Base-by-base conservation (phyloP, 2,329 filamentous ascomycete species). In the Sphaerulina populicola region DNA sequence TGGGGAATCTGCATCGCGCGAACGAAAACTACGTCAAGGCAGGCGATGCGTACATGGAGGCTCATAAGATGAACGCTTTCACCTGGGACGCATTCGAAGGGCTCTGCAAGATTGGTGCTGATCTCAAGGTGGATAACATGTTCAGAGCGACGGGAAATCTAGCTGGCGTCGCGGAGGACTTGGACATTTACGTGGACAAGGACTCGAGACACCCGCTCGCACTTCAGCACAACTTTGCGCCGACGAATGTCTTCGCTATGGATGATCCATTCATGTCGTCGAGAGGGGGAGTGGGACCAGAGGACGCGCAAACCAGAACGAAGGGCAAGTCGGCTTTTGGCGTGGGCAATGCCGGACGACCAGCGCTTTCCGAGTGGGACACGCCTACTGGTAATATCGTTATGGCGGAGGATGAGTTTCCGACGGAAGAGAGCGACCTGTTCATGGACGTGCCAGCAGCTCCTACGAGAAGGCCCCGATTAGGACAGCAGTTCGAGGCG, bases 81-180 rank as follows among this genome's bases (percentile, higher is more conserved):
- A 93, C 95, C 80, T 98, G 93, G 93, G 93, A 98, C 74, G 90
- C 91, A 0, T 97, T 97, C 63, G 82, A 84, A 18, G 85, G 81
- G 12, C 77, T 98, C 6, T 95, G 90, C 66, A 89, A 96, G 64
- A 87, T 80, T 39, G 81, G 88, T 3, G 84, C 88, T 40, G 83
- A 82, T 58, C 77, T 97, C 49, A 82, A 86, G 50, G 82, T 93
- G 8, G 79, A 83, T 23, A 95, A 94, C 63, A 86, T 96, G 56
- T 98, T 95, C 72, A 88, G 83, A 65, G 72, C 85, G 60, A 88
- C 78, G 12, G 72, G 77, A 18, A 82, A 86, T 56, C 77, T 86
- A 69, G 69, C 53, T 15, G 53, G 78, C 48, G 70, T 73, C 23
- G 68, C 56, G 9, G 47, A 56, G 45, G 44, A 43, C 2, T 50